Base-by-base conservation (phyloP, 1,139 yeast genomes). In the Nakaseomyces glabratus region DNA sequence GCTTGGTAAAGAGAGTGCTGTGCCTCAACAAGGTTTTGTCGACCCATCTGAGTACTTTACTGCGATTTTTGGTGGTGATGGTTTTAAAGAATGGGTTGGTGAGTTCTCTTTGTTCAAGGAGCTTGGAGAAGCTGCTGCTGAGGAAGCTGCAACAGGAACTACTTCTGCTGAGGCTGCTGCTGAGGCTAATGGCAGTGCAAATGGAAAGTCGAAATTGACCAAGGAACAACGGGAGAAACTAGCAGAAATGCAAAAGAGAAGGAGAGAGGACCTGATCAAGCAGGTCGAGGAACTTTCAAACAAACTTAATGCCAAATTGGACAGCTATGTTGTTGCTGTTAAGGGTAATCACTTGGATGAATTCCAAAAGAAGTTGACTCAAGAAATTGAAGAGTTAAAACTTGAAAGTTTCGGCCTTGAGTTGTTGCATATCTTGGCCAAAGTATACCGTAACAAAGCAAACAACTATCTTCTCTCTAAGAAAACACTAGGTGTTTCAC, bases 331-430 rank as follows among this genome's bases (percentile, higher is more conserved):
- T 8, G 36, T 49, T 2, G 55, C 61, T 14, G 44, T 52, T 17
- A 50, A 55, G 12, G 61, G 62, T 23, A 48, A 58, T 33, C 48
- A 55, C 28, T 29, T 61, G 63, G 55, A 57, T 43, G 41, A 57
- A 46, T 46, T 75, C 62, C 49, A 57, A 45, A 31, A 47, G 9
- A 68, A 69, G 37, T 58, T 79, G 16, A 55, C 59, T n/a, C 61
- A 61, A 33, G 90, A 80, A 49, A 70, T 80, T 39, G 86, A 80
- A 45, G 69, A 78, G 13, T 61, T 81, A 46, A 81, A 81, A 52
- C 72, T 79, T 77, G 90, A 81, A 55, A 77, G 86, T 39, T 81
- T 81, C 58, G 93, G 93, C 2, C 59, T 80, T 38, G 85, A 81
- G 53, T 68, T 81, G 21, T 61, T 80, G 37, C 88, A 79, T 45